Percentiles rank a stretch among this genome's conserved stretches.
phyloP scores from a whole-genome alignment of 208 protist species.

The Leishmania tropica region DNA sequence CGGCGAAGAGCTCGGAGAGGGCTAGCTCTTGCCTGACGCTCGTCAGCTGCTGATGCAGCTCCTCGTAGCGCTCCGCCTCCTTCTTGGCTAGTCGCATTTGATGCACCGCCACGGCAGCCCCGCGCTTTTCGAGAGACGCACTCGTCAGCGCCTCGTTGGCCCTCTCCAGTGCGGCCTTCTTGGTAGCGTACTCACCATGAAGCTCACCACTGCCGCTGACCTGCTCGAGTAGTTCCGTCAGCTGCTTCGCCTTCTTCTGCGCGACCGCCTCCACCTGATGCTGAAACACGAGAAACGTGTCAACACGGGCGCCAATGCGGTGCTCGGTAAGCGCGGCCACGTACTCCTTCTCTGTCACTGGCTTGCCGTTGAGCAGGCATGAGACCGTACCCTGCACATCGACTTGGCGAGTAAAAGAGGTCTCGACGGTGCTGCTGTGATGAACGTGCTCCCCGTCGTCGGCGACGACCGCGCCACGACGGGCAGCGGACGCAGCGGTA shows the following conservation, averaged over 20 bases:
- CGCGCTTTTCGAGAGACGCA: constrained; percentile 91
- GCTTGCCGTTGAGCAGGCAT: constrained; percentile 82
- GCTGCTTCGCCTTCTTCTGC: constrained; percentile 93
- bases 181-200: constrained; percentile 92
- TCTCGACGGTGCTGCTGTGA: constrained; percentile 41
- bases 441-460: constrained; percentile 9
- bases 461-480: constrained; percentile 7
- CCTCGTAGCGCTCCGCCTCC: constrained; percentile 93
- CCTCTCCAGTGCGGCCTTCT: constrained; percentile 63
- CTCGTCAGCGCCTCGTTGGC: constrained; percentile 80
- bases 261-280: constrained; percentile 97
- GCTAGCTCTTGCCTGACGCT: constrained; percentile 69
- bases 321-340: constrained; percentile 64
- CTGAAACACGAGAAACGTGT: constrained; percentile 97
- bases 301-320: constrained; percentile 88
- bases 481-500: neutral
- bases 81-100: constrained; percentile 96
- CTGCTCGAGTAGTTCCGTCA: constrained; percentile 97
- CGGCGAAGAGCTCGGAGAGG: constrained; percentile 91
- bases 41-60: constrained; percentile 49
- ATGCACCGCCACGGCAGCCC: constrained; percentile 89
- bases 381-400: constrained; percentile 50
- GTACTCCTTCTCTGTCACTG: constrained; percentile 86
- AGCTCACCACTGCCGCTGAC: constrained; percentile 94
- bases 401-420: constrained; percentile 80